Percentiles rank a stretch among this genome's conserved stretches.
These are phyloP conservation scores for Xylaria flabelliformis DNA, from an alignment of 495 filamentous ascomycete genomes.

Conservation along the genomic window DNA sequence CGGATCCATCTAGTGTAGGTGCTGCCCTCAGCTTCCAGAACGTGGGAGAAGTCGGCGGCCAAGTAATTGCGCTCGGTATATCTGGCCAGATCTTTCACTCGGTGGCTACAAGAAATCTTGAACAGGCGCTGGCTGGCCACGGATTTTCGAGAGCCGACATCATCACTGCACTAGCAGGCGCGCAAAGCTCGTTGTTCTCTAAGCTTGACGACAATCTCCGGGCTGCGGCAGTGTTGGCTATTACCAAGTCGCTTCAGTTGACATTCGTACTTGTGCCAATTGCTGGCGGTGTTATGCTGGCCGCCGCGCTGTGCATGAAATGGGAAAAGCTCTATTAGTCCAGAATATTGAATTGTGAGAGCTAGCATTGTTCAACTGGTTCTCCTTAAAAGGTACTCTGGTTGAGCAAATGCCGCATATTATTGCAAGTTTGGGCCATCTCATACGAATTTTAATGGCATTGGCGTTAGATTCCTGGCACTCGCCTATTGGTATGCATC, in stretches of 20 bases:
- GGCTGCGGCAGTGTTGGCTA: slow-evolving; percentile 50
- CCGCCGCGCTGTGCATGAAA: slow-evolving; percentile 58
- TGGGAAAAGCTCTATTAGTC: slow-evolving; percentile 46
- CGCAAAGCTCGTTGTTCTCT: slow-evolving; percentile 48
- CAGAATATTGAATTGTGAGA: too few relatives aligned
- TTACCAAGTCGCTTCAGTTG: slow-evolving; percentile 58
- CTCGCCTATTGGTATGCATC: too few relatives aligned
- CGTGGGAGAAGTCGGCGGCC: slow-evolving; percentile 57
- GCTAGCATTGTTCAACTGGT: too few relatives aligned
- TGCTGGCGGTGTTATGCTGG: slow-evolving; percentile 52
- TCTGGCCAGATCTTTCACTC: slow-evolving; percentile 64
- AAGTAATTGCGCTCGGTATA: slow-evolving; percentile 61
- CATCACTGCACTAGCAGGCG: slow-evolving; percentile 50
- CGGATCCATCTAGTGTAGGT: slow-evolving; percentile 43
- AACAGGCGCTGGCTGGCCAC: slow-evolving; percentile 33
- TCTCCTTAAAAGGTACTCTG: too few relatives aligned
- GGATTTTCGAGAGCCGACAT: slow-evolving; percentile 43
- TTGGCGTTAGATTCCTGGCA: too few relatives aligned
- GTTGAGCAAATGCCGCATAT: too few relatives aligned
- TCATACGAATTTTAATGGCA: too few relatives aligned
- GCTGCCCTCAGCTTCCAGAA: slow-evolving; percentile 60
- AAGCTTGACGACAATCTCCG: slow-evolving; percentile 42
- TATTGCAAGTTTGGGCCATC: too few relatives aligned
- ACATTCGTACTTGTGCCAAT: slow-evolving; percentile 58
- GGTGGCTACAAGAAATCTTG: slow-evolving; percentile 46